Evolutionary conservation across 164 flowering plant species (phyloP).

Genomic region (Liriodendron chinense): DNA sequence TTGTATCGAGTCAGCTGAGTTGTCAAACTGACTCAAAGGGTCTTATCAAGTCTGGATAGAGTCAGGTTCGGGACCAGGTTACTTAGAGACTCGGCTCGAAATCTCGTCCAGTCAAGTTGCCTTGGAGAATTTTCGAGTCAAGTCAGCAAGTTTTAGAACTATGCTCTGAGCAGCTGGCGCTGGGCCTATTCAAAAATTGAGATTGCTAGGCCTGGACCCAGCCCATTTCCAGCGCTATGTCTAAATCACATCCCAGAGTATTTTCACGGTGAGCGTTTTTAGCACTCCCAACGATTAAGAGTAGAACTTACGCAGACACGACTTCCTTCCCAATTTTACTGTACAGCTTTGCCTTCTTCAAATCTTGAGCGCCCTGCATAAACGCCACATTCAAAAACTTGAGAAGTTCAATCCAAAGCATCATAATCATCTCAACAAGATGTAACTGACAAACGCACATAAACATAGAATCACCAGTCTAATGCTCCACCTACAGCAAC

Average conservation of each 20-base stretch:
- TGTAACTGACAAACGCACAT: background rate
- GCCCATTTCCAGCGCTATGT: no score
- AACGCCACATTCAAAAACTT: slow-evolving; percentile 11
- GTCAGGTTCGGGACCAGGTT: no score
- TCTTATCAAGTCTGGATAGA: no score
- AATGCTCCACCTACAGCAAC: background rate
- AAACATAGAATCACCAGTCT: background rate
- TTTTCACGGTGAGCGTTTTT: background rate
- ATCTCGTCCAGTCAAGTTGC: no score
- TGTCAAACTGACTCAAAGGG: no score
- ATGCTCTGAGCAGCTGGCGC: no score
- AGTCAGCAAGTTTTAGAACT: no score
- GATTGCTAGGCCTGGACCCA: no score
- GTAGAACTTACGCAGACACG: slow-evolving; percentile 82
- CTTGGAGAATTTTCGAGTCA: no score
- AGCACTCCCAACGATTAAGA: background rate
- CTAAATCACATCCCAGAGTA: background rate
- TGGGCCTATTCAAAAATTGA: no score
- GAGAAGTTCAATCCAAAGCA: slow-evolving; percentile 4
- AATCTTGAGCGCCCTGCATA: slow-evolving; percentile 81
- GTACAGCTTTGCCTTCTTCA: slow-evolving; percentile 76
- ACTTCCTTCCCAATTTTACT: slow-evolving; percentile 88
- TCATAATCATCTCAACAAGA: background rate
- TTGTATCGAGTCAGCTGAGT: no score
- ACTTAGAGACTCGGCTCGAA: no score